Conservation (phyloP, 1,284 basidiomycete genomes). For the Tylopilus orsonianus region DNA sequence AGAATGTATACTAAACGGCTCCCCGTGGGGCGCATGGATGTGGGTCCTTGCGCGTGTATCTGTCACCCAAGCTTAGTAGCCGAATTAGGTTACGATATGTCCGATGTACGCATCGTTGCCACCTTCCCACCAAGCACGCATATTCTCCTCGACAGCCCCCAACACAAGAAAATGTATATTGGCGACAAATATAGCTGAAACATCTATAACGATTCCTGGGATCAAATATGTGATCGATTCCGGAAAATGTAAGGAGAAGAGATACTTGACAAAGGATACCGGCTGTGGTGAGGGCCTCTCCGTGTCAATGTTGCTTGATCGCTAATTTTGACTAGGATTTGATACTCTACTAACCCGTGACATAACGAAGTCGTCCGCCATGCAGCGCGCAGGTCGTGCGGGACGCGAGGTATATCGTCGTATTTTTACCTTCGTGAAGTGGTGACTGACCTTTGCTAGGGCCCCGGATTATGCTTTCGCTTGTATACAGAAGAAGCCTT, state of each 20-base stretch:
- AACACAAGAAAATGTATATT: conserved; percentile 87
- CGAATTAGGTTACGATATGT: conserved; percentile 63
- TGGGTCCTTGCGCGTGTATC: conserved; percentile 34
- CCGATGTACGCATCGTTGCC: conserved; percentile 87
- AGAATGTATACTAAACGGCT: conserved; percentile 64
- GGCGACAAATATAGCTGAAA: conserved; percentile 97
- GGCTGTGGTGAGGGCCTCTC: conserved; percentile 54
- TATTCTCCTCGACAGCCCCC: conserved; percentile 70
- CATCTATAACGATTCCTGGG: conserved; percentile 95
- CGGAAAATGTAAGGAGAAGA: conserved; percentile 94
- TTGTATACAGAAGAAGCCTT: conserved; percentile 85
- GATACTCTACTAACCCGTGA: conserved; percentile 85
- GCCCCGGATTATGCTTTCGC: conserved; percentile 82
- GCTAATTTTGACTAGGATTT: conserved; percentile 56
- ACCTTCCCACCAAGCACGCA: conserved; percentile 74
- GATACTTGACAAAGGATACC: conserved; percentile 67
- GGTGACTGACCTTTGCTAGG: conserved; percentile 40
- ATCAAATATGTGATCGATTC: conserved; percentile 95
- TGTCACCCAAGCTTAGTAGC: background rate
- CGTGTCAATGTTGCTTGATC: background rate
- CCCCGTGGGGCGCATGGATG: conserved; percentile 52
- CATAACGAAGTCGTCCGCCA: conserved; percentile 87
- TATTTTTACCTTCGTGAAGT: background rate
- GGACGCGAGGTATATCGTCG: conserved; percentile 73
- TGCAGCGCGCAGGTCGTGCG: conserved; percentile 85